A percentile compares a stretch with the other conserved stretches of the same genome.
Evolutionary conservation across 2,329 filamentous ascomycete species (phyloP).

Genomic region (Neonectria faginata): DNA sequence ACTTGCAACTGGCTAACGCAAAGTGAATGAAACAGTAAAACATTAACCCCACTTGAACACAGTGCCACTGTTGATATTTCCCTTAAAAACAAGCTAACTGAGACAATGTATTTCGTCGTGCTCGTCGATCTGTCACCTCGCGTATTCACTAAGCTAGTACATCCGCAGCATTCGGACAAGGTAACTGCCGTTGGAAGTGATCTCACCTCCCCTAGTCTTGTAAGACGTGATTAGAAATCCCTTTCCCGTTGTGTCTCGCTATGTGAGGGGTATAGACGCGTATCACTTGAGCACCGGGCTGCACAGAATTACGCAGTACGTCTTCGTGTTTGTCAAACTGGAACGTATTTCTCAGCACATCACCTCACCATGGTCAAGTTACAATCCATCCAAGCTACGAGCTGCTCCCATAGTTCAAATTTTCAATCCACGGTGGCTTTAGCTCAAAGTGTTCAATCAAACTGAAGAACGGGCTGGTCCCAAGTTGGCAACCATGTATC

Average conservation of each 20-base stretch:
- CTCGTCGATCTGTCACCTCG: not conserved
- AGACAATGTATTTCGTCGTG: not conserved
- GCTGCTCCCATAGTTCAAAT: too few relatives aligned
- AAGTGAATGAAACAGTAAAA: not conserved
- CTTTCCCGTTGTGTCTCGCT: not conserved
- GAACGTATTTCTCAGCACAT: too few relatives aligned
- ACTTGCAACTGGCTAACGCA: not conserved
- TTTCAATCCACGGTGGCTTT: too few relatives aligned
- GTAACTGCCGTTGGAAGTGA: not conserved
- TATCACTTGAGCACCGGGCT: not conserved
- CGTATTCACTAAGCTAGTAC: not conserved
- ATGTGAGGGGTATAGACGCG: not conserved
- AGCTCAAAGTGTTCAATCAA: too few relatives aligned
- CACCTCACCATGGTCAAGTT: too few relatives aligned
- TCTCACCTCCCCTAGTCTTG: not conserved
- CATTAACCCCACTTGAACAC: not conserved
- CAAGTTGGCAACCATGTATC: too few relatives aligned
- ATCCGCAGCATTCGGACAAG: not conserved
- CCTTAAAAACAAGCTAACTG: not conserved
- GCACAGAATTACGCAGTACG: not conserved
- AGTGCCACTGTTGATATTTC: not conserved
- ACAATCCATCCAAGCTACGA: too few relatives aligned
- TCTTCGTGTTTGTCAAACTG: too few relatives aligned
- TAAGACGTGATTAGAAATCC: not conserved
- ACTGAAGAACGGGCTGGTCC: too few relatives aligned